Evolutionary conservation across 2,329 filamentous ascomycete species (phyloP).

Genomic region (Aschersonia sp.): DNA sequence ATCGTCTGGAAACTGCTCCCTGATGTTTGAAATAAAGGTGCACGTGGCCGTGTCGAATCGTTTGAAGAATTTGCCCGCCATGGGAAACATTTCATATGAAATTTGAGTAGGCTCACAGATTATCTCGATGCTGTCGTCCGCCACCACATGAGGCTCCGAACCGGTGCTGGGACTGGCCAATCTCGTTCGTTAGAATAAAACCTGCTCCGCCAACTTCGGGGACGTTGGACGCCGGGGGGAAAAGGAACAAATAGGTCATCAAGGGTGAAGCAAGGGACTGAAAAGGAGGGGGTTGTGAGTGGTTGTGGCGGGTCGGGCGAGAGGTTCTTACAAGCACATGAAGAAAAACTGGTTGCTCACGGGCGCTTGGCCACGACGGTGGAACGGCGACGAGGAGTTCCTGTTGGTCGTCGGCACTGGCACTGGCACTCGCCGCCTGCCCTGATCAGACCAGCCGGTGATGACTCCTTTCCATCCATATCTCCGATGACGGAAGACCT

Average conservation of each 20-base stretch:
- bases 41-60: slow-evolving; percentile 56
- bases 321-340: slow-evolving; percentile 60
- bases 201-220: no score
- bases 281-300: not conserved
- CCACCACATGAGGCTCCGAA: slow-evolving; percentile 17
- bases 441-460: slow-evolving; percentile 65
- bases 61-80: slow-evolving; percentile 80
- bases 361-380: not conserved
- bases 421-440: slow-evolving; percentile 12
- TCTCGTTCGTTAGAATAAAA: not conserved
- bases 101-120: slow-evolving; percentile 33
- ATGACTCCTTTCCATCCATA: slow-evolving; percentile 73
- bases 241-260: not conserved
- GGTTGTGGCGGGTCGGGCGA: no score
- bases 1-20: slow-evolving; percentile 77
- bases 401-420: slow-evolving; percentile 5
- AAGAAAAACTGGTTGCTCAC: slow-evolving; percentile 45
- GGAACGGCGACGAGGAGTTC: not conserved
- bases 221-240: no score
- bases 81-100: slow-evolving; percentile 42
- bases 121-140: slow-evolving; percentile 68
- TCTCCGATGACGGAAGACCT: slow-evolving; percentile 69
- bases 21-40: slow-evolving; percentile 67
- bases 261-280: not conserved
- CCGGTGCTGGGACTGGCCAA: slow-evolving; percentile 16